phyloP scores from a whole-genome alignment of 176 grass and related monocot species.

The Leersia perrieri region DNA sequence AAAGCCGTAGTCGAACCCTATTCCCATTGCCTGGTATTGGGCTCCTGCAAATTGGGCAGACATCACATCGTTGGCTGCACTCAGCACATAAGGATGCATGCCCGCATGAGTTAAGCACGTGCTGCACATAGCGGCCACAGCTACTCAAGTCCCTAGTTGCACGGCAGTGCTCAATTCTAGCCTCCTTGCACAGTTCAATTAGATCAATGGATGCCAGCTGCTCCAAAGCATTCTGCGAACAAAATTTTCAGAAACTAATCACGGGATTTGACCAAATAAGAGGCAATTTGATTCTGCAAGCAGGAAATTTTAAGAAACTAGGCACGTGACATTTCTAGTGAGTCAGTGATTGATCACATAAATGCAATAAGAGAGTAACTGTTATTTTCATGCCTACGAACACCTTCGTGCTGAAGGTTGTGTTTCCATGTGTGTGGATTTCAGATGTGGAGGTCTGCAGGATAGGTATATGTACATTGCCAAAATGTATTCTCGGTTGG shows the following conservation, averaged over 20 bases:
- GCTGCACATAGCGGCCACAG: constrained; percentile 73
- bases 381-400: background rate
- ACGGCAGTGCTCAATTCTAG: constrained; percentile 79
- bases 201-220: constrained; percentile 85
- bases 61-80: constrained; percentile 87
- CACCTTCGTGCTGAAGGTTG: background rate
- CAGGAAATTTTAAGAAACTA: background rate
- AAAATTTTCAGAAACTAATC: constrained; percentile 18
- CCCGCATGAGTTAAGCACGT: constrained; percentile 81
- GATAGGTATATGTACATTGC: background rate
- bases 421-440: background rate
- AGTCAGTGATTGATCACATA: background rate
- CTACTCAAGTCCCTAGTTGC: constrained; percentile 93
- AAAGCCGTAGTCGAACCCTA: constrained; percentile 63
- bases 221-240: constrained; percentile 82
- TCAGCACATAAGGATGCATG: constrained; percentile 92
- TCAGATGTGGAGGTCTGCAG: background rate
- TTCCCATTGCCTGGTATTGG: constrained; percentile 52
- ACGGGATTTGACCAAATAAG: background rate
- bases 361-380: background rate
- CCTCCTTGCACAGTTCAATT: constrained; percentile 86
- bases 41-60: constrained; percentile 86
- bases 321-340: background rate
- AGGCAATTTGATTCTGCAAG: background rate
- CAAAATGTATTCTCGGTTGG: background rate